Evolutionary conservation across 129 eudicot genomes (phyloP), one percentile per base, ranked within the genome.

Genomic region (Smallanthus sonchifolius): DNA sequence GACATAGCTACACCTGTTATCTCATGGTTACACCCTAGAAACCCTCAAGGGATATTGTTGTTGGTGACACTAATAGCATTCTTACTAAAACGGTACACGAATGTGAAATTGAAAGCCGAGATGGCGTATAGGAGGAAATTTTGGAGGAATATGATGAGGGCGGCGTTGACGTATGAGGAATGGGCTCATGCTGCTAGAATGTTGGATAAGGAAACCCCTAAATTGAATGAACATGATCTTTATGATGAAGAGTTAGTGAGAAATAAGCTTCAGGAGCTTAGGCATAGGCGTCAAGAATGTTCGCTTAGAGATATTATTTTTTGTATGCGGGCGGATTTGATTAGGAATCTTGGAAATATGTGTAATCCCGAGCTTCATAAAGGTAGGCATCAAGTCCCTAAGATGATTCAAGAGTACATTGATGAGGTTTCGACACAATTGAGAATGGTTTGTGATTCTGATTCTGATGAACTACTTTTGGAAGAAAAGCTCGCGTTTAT

Each of bases 151-250:
- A 91, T 86, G 96, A 94, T 91, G 97, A 85, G 90, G 67, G 67
- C 86, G 10, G 99, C 99, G 2, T 73, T 91, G 48, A 94, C 91
- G 14, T 94, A 94, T 73, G 99, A 94, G 75, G 97, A 94, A 76
- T 94, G 97, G 97, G 92, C 99, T 63, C 99, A 94, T 71, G 96
- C 99, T n/a, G 96, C 99, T 52, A 91, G 85, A 74, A 94, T 94
- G 99, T 76, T 94, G 19, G 99, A 91, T 44, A 94, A 84, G 56
- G 99, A 94, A 75, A 80, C 94, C 37, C 93, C 84, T 9, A 88
- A 79, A 54, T 73, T 86, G 86, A 94, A 86, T 37, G 99, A 94
- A 40, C 73, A 82, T 1, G 84, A 86, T 72, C 86, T 94, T 49
- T 94, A 91, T 44, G 99, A 94, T 37, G 97, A 79, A 73, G 99